Conservation (phyloP, 2,329 filamentous ascomycete species). For the Dendrostoma leiphaemia region DNA sequence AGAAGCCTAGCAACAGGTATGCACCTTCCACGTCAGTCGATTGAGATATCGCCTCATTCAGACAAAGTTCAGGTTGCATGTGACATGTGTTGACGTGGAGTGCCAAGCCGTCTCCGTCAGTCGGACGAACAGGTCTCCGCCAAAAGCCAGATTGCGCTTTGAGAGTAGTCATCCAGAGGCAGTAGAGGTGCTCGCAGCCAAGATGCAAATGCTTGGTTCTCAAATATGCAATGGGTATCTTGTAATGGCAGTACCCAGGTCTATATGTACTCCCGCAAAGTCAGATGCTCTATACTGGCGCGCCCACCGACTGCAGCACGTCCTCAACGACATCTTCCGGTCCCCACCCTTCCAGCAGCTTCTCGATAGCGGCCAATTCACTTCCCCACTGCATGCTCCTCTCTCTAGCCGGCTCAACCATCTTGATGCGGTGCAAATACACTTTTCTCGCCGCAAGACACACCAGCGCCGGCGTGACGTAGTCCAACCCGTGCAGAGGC, state of each 20-base stretch:
- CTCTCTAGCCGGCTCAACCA: slow-evolving; percentile 70
- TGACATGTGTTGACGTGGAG: too few species aligned
- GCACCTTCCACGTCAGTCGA: too few species aligned
- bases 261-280: neutral
- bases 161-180: too few species aligned
- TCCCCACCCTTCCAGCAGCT: slow-evolving; percentile 60
- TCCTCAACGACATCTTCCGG: slow-evolving; percentile 65
- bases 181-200: too few species aligned
- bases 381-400: slow-evolving; percentile 94
- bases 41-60: too few species aligned
- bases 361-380: slow-evolving; percentile 64
- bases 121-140: too few species aligned
- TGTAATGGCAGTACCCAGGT: neutral
- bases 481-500: slow-evolving; percentile 76
- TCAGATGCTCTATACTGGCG: slow-evolving; percentile 41
- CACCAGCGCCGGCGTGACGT: slow-evolving; percentile 80
- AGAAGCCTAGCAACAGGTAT: too few species aligned
- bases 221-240: neutral
- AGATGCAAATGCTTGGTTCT: neutral
- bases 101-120: too few species aligned
- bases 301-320: slow-evolving; percentile 56
- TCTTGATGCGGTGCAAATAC: slow-evolving; percentile 78
- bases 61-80: too few species aligned
- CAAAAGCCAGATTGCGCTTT: too few species aligned
- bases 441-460: slow-evolving; percentile 80